phyloP scores from a whole-genome alignment of 2,329 filamentous ascomycete genomes.

The Cryphonectria carpinicola region DNA sequence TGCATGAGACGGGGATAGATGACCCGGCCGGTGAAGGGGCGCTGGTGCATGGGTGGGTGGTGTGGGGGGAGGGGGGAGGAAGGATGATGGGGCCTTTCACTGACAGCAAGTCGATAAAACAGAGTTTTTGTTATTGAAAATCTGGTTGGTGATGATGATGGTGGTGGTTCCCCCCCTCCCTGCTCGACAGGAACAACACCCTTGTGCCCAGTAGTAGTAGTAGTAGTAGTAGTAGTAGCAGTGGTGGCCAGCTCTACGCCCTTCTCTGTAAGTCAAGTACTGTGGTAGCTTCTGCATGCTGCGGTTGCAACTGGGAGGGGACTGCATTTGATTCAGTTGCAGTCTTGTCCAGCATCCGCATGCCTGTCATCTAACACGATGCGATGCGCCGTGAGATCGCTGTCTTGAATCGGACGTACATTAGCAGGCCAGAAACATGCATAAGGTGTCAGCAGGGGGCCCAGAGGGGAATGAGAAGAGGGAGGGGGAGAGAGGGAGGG shows the following conservation, averaged over 20 bases:
- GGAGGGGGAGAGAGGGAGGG: neutral
- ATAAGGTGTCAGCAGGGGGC: constrained; percentile 22
- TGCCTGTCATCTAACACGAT: constrained; percentile 27
- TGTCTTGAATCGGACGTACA: constrained; percentile 30
- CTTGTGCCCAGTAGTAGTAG: constrained; percentile 7
- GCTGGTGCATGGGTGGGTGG: neutral
- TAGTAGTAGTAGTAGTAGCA: neutral
- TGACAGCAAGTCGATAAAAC: neutral
- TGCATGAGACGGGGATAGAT: constrained; percentile 12
- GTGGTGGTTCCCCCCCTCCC: no score
- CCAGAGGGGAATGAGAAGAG: neutral
- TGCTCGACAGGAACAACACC: neutral
- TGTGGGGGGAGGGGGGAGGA: neutral
- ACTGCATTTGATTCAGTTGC: constrained; percentile 15
- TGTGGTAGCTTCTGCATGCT: neutral
- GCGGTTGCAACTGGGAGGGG: constrained; percentile 2
- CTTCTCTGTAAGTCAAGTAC: constrained; percentile 1
- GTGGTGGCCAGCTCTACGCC: constrained; percentile 7
- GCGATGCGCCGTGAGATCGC: constrained; percentile 28
- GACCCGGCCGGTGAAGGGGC: constrained; percentile 12
- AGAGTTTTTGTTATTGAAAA: neutral
- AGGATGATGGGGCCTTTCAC: neutral
- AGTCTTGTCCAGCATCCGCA: constrained; percentile 12
- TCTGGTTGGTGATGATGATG: neutral
- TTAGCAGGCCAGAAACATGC: constrained; percentile 27